Evolutionary conservation across 305 asterid genomes (phyloP).

Genomic region (Rubia occidens): DNA sequence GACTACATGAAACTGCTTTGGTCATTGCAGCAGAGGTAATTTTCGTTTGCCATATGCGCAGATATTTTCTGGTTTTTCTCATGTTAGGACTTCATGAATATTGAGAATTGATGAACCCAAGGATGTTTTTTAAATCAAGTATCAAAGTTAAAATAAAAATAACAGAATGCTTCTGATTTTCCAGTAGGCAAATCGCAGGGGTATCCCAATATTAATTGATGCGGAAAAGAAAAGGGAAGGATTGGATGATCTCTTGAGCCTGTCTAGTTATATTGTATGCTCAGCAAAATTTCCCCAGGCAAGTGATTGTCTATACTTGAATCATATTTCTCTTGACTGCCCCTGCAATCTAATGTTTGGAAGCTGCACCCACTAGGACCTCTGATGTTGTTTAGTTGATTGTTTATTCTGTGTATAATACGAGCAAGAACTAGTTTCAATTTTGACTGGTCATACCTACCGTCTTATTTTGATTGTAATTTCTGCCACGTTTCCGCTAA

Average conservation of each 20-base stretch:
- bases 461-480: not conserved
- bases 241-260: constrained; percentile 65
- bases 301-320: constrained; percentile 22
- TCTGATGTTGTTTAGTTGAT: not conserved
- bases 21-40: constrained; percentile 78
- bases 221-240: constrained; percentile 93
- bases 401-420: not conserved
- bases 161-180: constrained; percentile 37
- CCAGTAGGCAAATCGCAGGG: constrained; percentile 88
- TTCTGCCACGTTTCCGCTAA: not conserved
- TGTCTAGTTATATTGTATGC: constrained; percentile 66
- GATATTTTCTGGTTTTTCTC: not conserved
- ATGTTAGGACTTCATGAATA: not conserved
- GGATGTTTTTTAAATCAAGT: not conserved
- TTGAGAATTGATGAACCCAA: not conserved
- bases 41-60: constrained; percentile 16
- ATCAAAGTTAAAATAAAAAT: constrained; percentile 24
- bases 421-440: not conserved
- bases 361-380: not conserved
- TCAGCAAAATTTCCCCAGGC: constrained; percentile 91
- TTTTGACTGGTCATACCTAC: not conserved
- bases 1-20: constrained; percentile 79
- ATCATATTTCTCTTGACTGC: not conserved
- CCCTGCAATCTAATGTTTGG: not conserved
- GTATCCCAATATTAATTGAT: constrained; percentile 79